A percentile compares a stretch with the other conserved stretches of the same genome.
Conservation (phyloP, 192 early-diverging fungal species). For the Mortierella hygrophila region DNA sequence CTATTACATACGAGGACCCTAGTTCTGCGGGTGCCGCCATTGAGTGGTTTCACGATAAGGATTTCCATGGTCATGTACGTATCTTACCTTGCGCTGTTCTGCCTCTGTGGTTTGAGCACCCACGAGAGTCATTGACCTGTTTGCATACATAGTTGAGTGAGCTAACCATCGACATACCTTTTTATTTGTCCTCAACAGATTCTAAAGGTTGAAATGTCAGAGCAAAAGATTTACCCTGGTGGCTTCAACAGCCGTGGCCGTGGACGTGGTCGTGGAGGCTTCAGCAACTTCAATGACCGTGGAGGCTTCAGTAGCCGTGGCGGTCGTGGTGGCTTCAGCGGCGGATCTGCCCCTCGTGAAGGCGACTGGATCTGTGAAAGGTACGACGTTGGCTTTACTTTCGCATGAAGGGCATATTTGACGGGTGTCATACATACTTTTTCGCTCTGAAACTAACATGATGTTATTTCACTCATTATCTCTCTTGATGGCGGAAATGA, state of each 20-base stretch:
- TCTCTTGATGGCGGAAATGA: not conserved
- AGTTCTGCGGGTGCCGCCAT: conserved; percentile 77
- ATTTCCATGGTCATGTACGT: conserved; percentile 56
- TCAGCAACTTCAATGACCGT: conserved; percentile 51
- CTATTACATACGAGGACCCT: conserved; percentile 83
- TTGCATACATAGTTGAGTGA: not conserved
- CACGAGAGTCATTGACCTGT: not conserved
- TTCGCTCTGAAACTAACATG: not conserved
- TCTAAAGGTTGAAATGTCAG: conserved; percentile 74
- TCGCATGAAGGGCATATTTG: no score
- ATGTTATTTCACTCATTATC: not conserved
- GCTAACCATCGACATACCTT: conserved; percentile 47
- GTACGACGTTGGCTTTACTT: conserved; percentile 31
- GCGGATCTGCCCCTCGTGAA: conserved; percentile 63
- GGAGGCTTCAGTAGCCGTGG: conserved; percentile 55
- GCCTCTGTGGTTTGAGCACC: not conserved
- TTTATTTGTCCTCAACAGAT: conserved; percentile 44
- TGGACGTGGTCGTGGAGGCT: conserved; percentile 59
- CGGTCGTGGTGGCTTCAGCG: conserved; percentile 52
- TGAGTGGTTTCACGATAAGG: conserved; percentile 76
- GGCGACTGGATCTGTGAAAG: conserved; percentile 72
- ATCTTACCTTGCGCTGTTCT: not conserved
- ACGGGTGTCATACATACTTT: not conserved
- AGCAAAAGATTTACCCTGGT: conserved; percentile 62
- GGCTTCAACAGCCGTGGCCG: conserved; percentile 62